Base-by-base conservation (phyloP, 2,329 filamentous ascomycete species). In the Colletotrichum orchidophilum region DNA sequence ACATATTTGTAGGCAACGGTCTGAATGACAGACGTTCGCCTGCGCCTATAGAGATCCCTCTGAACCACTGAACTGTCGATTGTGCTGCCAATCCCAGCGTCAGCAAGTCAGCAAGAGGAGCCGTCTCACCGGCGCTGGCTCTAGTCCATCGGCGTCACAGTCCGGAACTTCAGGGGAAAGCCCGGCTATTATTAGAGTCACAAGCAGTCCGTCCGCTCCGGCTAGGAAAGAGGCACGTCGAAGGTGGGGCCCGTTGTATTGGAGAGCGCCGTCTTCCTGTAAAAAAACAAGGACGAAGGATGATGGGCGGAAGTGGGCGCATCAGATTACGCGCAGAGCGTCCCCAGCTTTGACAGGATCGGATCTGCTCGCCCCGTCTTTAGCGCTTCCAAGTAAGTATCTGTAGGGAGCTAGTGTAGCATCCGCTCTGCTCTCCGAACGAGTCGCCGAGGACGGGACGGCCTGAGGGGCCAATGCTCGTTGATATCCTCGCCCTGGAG, bases 301-400 rank as follows among this genome's bases (percentile, higher is more conserved):
- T 59, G 68, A 52, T 60, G 58, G 59, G 46, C 54, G 42, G 58
- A 46, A 46, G 58, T 68, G 64, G 64, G 53, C 58, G 68, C 21
- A 55, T 63, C 64, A 65, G 54, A 65, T 65, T 70, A 42, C 35
- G 50, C 46, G 60, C 49, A n/a, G 66, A 33, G 15, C 24, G 49
- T 59, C 60, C 64, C 66, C 60, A 66, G 70, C 70, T 70, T 60
- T 70, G 66, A 72, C 66, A 70, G 64, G 53, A 68, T 71, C 64
- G 53, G 64, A 71, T 71, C 64, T 71, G 46, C 53, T 71, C n/a
- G 58, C 68, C 53, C 68, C 46, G 58, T 63, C 39, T 59, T 62
- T 71, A 71, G 64, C 49, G 64, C 42, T 52, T 31, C 13, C 35
- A 68, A 59, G 68, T 58, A 35, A 29, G 18, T 35, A 29, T 39